Base-by-base conservation (phyloP, 768 basidiomycete genomes). In the Xanthoconium purpureum region DNA sequence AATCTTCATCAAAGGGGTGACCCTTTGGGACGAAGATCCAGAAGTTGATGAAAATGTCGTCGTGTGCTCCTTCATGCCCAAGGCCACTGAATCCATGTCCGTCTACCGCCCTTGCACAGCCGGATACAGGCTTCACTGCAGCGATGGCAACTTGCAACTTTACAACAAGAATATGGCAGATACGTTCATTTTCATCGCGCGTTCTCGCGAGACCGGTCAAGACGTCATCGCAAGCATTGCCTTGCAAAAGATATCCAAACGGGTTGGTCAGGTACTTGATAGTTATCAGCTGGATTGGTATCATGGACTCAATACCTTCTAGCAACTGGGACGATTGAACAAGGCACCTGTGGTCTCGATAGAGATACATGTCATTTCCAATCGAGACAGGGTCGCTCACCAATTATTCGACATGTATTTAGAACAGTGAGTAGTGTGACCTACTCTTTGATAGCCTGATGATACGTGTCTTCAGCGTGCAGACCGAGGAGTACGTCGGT, bases 321-420 rank as follows among this genome's bases (percentile, higher is more conserved):
- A 88, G 86, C 85, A 86, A 82, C 64, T 84, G 12, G 86, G 86
- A 6, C 71, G 82, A 39, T 65, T 88, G 28, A 75, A 80, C 47
- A 77, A 80, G 37, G 71, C 78, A 0, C 78, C 83, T 0, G 76
- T 85, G 0, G 70, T 71, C 12, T 75, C 74, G 7, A 77, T 87
- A 37, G 86, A 88, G 58, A 75, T 87, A 9, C 86, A 87, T 63
- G 86, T 88, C 5, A 80, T 87, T 11, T 87, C 86, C 0, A 86
- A 87, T 63, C 73, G 85, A 13, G 85, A 87, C 66, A 78, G 83
- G 11, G 73, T 85, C 3, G 82, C 84, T 0, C 84, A 86, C 62
- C 84, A 85, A 68, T 65, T 84, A 0, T 87, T 88, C 59, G 86
- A 88, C 63, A 65, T 87, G 35, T 84, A 84, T 71, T 83, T 84